Evolutionary conservation across 345 rosid genomes (phyloP).

Genomic region (Aquilaria malaccensis): DNA sequence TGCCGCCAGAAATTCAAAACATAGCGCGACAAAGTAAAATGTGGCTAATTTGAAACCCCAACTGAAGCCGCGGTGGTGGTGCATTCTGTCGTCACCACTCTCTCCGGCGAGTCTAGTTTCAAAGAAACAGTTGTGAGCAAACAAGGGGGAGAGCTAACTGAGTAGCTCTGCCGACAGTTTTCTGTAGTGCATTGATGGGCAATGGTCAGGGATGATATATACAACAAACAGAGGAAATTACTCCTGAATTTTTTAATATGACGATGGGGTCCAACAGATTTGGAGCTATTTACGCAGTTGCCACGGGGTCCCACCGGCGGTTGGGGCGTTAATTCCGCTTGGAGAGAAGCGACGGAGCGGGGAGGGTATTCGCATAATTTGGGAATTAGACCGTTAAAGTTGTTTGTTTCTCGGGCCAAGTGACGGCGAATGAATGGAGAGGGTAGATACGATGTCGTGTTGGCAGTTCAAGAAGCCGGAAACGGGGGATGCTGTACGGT

Average conservation of each 20-base stretch:
- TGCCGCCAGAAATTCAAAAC: conserved; percentile 13
- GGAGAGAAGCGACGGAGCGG: conserved; percentile 10
- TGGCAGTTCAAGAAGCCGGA: neutral
- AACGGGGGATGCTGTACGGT: neutral
- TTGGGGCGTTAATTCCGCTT: conserved; percentile 65
- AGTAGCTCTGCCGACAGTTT: conserved; percentile 26
- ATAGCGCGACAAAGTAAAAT: conserved; percentile 6
- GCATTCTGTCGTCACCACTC: conserved; percentile 32
- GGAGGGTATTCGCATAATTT: conserved; percentile 29
- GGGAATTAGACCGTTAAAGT: conserved; percentile 16
- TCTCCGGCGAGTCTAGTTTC: neutral
- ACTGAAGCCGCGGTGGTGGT: conserved; percentile 13
- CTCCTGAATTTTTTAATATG: conserved; percentile 4
- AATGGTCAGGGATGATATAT: conserved; percentile 6
- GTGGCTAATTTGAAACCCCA: conserved; percentile 8
- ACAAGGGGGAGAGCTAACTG: neutral
- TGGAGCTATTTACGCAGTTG: conserved; percentile 35
- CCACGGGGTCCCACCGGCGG: conserved; percentile 71
- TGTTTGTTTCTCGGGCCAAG: conserved; percentile 9
- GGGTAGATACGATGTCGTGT: conserved; percentile 2
- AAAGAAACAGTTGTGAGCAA: neutral
- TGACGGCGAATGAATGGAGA: conserved; percentile 2
- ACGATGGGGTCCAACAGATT: conserved; percentile 5
- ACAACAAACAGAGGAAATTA: conserved; percentile 15
- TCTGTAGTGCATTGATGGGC: neutral